A percentile compares a stretch with the other conserved stretches of the same genome.
Conservation (phyloP, 2,329 filamentous ascomycete species). For the Cladosporium sp. region DNA sequence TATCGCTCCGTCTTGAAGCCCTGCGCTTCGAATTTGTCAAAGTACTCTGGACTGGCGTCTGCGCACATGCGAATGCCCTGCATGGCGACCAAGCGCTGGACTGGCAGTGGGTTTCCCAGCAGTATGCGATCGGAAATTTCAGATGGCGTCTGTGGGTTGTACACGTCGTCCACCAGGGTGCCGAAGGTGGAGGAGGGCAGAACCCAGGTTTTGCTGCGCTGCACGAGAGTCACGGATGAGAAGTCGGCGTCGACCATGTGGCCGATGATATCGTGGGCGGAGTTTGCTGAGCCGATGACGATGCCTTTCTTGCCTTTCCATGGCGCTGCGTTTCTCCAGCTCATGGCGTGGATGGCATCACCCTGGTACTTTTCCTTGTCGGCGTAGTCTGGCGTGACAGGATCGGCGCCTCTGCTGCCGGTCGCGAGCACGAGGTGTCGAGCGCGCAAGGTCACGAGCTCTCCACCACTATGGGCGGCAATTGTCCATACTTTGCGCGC, state of each 20-base stretch:
- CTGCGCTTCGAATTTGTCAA: conserved; percentile 43
- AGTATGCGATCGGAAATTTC: conserved; percentile 27
- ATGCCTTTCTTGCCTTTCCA: conserved; percentile 47
- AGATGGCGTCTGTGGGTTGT: conserved; percentile 24
- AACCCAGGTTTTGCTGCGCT: conserved; percentile 40
- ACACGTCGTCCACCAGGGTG: conserved; percentile 23
- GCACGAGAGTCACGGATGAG: conserved; percentile 46
- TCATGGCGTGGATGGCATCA: conserved; percentile 38
- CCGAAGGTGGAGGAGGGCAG: conserved; percentile 31
- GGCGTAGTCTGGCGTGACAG: conserved; percentile 22
- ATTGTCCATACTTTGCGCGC: conserved; percentile 40
- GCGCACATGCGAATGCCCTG: conserved; percentile 34
- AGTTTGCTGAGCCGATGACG: conserved; percentile 51
- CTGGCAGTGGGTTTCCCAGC: conserved; percentile 31
- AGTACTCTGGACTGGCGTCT: conserved; percentile 39
- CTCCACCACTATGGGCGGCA: conserved; percentile 14
- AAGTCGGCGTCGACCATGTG: conserved; percentile 48
- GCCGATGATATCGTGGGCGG: conserved; percentile 50
- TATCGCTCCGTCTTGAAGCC: conserved; percentile 46
- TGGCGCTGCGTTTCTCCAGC: conserved; percentile 35
- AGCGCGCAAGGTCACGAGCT: conserved; percentile 15
- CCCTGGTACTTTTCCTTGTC: conserved; percentile 39
- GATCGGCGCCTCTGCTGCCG: conserved; percentile 35
- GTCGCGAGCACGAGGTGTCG: conserved; percentile 38
- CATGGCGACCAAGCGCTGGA: conserved; percentile 36